Evolutionary conservation across 1,284 basidiomycete genomes (phyloP).

Genomic region (Bondarzewia mesenterica): DNA sequence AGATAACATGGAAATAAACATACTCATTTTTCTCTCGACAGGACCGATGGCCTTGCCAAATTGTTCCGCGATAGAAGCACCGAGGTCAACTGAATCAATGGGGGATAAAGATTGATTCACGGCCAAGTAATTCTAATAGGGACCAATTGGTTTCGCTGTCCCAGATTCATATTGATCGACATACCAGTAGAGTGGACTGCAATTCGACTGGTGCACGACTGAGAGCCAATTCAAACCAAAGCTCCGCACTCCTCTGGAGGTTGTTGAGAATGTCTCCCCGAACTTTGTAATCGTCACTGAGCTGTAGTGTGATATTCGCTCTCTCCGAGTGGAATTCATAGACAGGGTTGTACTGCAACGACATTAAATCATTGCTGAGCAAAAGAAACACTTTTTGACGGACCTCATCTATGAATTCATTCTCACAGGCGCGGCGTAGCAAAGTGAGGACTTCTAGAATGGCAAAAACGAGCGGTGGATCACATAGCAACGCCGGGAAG

Average conservation of each 20-base stretch:
- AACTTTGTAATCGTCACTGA: constrained; percentile 84
- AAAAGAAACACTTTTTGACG: constrained; percentile 13
- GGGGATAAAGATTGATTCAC: constrained; percentile 61
- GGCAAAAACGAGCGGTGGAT: constrained; percentile 79
- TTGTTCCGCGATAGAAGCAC: constrained; percentile 81
- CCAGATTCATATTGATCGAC: constrained; percentile 1
- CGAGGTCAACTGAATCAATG: constrained; percentile 76
- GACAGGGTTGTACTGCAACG: constrained; percentile 73
- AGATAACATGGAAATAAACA: constrained; percentile 9
- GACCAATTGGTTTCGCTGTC: no score
- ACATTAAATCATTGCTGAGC: background rate
- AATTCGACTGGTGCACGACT: constrained; percentile 87
- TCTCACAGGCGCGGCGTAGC: constrained; percentile 82
- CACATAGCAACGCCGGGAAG: constrained; percentile 93
- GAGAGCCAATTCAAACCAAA: constrained; percentile 83
- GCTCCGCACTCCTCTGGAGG: constrained; percentile 66
- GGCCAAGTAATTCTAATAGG: constrained; percentile 71
- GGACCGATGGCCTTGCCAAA: constrained; percentile 78
- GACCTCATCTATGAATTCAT: constrained; percentile 89
- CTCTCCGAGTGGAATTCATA: constrained; percentile 81
- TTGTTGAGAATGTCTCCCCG: constrained; percentile 80
- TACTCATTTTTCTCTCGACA: constrained; percentile 74
- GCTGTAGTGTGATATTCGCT: constrained; percentile 66
- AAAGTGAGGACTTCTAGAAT: constrained; percentile 91
- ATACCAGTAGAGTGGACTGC: constrained; percentile 84